These are phyloP conservation scores for Trichoderma atrobrunneum DNA, from an alignment of 2,329 filamentous ascomycete genomes.

Conservation along the genomic window DNA sequence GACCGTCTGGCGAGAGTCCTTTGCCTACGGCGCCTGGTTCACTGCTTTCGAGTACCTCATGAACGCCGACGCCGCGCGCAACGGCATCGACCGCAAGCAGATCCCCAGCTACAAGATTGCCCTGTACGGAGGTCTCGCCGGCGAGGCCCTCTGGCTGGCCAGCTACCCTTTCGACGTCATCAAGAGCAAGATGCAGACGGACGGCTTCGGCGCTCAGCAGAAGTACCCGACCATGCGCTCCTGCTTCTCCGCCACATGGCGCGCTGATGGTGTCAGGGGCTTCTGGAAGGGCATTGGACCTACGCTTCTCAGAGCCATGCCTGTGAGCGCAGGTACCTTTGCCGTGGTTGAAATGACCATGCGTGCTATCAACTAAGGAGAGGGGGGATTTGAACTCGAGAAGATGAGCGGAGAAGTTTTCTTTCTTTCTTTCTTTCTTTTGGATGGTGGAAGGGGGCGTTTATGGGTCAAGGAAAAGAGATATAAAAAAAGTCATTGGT, in stretches of 20 bases:
- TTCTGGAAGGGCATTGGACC: conserved; percentile 96
- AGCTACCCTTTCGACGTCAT: conserved; percentile 96
- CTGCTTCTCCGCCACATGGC: conserved; percentile 82
- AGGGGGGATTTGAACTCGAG: background rate
- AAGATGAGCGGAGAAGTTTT: background rate
- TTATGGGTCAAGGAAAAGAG: conserved; percentile 2
- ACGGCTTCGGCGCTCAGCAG: conserved; percentile 74
- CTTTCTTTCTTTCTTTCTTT: background rate
- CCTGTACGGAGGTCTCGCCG: conserved; percentile 86
- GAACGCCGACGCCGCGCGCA: conserved; percentile 81
- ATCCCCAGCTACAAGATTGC: conserved; percentile 84
- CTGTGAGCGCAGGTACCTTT: conserved; percentile 96
- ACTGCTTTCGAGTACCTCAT: conserved; percentile 93
- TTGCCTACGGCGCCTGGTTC: conserved; percentile 97
- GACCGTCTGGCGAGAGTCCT: conserved; percentile 82
- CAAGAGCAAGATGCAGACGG: conserved; percentile 99
- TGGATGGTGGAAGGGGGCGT: background rate
- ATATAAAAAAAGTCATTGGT: background rate
- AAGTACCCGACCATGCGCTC: conserved; percentile 80
- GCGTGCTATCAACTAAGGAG: conserved; percentile 53
- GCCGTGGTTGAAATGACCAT: conserved; percentile 71
- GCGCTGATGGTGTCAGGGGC: conserved; percentile 70
- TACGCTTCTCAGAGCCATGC: conserved; percentile 91
- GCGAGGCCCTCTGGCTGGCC: conserved; percentile 87
- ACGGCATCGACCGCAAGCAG: conserved; percentile 70